These are phyloP conservation scores for Endocalyx cinctus DNA, from an alignment of 2,329 filamentous ascomycete genomes.

Conservation along the genomic window DNA sequence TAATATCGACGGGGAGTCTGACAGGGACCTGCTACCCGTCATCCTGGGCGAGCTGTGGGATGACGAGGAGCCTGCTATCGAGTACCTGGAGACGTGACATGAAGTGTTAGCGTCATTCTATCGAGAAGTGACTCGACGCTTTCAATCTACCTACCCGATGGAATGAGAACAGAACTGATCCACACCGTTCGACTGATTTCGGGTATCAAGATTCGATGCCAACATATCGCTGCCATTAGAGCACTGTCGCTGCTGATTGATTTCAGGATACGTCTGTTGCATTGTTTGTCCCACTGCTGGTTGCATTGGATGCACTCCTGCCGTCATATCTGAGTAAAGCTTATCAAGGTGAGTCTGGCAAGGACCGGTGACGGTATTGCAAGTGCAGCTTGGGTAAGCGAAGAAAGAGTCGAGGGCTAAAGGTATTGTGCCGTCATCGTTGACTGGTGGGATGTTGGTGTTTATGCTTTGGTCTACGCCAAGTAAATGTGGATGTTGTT, in stretches of 20 bases:
- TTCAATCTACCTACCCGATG: too few relatives aligned
- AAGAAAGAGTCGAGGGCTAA: background rate
- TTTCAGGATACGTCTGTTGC: too few relatives aligned
- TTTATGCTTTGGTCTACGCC: background rate
- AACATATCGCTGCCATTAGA: too few relatives aligned
- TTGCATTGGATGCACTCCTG: background rate
- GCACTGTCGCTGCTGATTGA: too few relatives aligned
- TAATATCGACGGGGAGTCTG: background rate
- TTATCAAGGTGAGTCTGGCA: slow-evolving; percentile 2
- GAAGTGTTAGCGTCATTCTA: too few relatives aligned
- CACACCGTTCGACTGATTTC: too few relatives aligned
- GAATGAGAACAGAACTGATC: too few relatives aligned
- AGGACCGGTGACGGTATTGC: slow-evolving; percentile 4
- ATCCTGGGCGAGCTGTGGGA: background rate
- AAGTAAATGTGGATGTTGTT: background rate
- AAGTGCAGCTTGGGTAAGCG: slow-evolving; percentile 2
- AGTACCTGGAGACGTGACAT: background rate
- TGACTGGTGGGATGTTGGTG: background rate
- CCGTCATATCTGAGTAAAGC: slow-evolving; percentile 1
- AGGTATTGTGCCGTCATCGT: background rate
- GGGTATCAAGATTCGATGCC: too few relatives aligned
- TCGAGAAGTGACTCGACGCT: too few relatives aligned
- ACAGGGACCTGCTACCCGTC: background rate
- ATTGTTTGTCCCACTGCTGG: too few relatives aligned
- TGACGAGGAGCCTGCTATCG: background rate